Evolutionary conservation across 2,329 filamentous ascomycete species (phyloP).

Genomic region (Talaromyces sp.): DNA sequence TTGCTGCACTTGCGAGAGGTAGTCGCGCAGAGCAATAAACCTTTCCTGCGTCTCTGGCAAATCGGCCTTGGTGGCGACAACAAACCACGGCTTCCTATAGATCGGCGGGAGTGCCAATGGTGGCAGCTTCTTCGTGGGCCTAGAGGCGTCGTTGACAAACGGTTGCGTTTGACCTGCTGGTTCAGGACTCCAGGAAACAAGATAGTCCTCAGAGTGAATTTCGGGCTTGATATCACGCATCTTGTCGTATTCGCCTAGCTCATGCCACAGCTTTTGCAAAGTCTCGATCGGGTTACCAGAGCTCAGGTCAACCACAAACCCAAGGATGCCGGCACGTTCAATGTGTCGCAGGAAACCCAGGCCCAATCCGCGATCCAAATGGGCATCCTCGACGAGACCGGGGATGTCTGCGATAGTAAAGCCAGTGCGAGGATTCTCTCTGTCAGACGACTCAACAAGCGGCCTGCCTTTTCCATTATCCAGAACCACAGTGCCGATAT

Average conservation of each 20-base stretch:
- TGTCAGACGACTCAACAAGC: constrained; percentile 40
- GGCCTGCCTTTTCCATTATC: constrained; percentile 81
- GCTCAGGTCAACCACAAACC: constrained; percentile 85
- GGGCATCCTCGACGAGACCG: constrained; percentile 85
- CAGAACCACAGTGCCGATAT: constrained; percentile 91
- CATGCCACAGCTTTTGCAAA: constrained; percentile 79
- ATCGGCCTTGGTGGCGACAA: constrained; percentile 91
- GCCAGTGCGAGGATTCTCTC: constrained; percentile 61
- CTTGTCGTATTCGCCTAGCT: constrained; percentile 84
- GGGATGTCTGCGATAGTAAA: constrained; percentile 97
- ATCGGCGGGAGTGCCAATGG: constrained; percentile 62
- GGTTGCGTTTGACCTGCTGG: neutral
- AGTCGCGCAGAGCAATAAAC: constrained; percentile 64
- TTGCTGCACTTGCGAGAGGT: constrained; percentile 62
- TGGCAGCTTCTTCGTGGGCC: constrained; percentile 29
- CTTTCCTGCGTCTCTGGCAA: constrained; percentile 73
- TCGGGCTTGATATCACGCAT: constrained; percentile 68
- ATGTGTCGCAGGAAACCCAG: constrained; percentile 91
- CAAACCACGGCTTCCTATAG: constrained; percentile 93
- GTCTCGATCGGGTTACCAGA: constrained; percentile 74
- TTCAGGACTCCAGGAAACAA: constrained; percentile 47
- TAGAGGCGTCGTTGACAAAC: neutral
- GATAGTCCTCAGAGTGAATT: constrained; percentile 56
- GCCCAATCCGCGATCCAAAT: constrained; percentile 85
- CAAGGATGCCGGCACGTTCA: constrained; percentile 85